Evolutionary conservation across 176 grass and related monocot genomes (phyloP), one percentile per base, ranked within the genome.

Genomic region (Carex kokanica): DNA sequence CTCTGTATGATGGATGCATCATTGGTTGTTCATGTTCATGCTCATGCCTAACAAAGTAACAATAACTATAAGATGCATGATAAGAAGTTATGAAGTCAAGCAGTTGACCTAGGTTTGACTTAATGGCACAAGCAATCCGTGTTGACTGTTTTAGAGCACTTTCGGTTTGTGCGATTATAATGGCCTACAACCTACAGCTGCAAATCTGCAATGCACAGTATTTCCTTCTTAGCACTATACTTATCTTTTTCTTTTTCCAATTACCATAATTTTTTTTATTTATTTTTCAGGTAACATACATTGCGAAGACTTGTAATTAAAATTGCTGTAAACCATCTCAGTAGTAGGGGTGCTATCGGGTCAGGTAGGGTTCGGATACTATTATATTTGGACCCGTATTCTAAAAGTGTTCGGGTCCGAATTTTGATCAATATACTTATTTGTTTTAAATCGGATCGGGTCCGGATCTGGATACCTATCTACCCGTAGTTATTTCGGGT

Each of bases 161-260:
- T 82, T 82, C 79, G 79, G 79, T 82, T 77, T 32, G 24, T 82
- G 57, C 20, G 80, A 82, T 82, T 64, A 55, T 66, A 66, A 66
- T 64, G 61, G 61, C 80, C 31, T 23, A 64, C 55, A 64, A n/a
- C 20, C 7, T 21, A 75, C 45, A 16, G 47, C 1, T 77, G 73
- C n/a, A n/a, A n/a, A n/a, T n/a, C n/a, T n/a, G n/a, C 49, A 32
- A 32, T 77, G 7, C 2, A 56, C 73, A 77, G 5, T 77, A 8
- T 29, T 77, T 18, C 45, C 31, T 71, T 36, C 36, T 10, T 10
- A 47, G 8, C 43, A 47, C 43, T 63, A 27, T 23, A 25, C 20
- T 62, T 64, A 6, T 38, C 6, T 68, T 67, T 65, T 65, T 66
- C 16, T 13, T 73, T 73, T 49, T 73, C 69, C 12, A 73, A 73